These are phyloP conservation scores for Tylopilus felleus DNA, from an alignment of 768 basidiomycete genomes.

Conservation along the genomic window DNA sequence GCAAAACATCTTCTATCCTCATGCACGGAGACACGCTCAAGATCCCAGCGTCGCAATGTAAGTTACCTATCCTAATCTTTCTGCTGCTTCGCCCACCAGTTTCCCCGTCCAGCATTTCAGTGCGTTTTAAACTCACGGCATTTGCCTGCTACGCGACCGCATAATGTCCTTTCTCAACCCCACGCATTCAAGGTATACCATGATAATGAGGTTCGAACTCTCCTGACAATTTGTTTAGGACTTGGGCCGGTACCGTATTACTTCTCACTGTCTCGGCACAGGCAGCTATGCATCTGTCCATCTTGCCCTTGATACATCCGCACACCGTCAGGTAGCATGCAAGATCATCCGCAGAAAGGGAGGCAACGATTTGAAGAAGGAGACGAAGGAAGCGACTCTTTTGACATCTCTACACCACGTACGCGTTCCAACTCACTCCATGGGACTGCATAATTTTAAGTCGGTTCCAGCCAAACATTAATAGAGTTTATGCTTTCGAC, in stretches of 20 bases:
- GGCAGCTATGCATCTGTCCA: conserved; percentile 84
- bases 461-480: conserved; percentile 68
- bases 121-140: conserved; percentile 59
- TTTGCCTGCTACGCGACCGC: conserved; percentile 48
- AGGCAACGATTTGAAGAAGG: conserved; percentile 37
- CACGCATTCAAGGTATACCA: conserved; percentile 50
- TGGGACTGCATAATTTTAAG: background rate
- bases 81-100: background rate
- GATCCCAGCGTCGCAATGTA: conserved; percentile 66
- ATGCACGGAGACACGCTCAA: conserved; percentile 73
- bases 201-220: background rate
- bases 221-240: conserved; percentile 35
- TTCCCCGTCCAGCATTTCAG: conserved; percentile 50
- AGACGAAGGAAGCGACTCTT: conserved; percentile 79
- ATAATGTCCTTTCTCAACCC: conserved; percentile 56
- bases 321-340: conserved; percentile 74
- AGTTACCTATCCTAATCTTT: background rate
- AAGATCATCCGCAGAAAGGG: conserved; percentile 73
- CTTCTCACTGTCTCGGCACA: conserved; percentile 73
- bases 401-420: conserved; percentile 72
- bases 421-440: conserved; percentile 17
- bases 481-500: conserved; percentile 69
- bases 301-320: conserved; percentile 63
- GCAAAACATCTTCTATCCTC: conserved; percentile 64
- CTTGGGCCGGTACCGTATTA: conserved; percentile 68